Evolutionary conservation across 306 rosid genomes (phyloP).

Genomic region (Comarum palustre): DNA sequence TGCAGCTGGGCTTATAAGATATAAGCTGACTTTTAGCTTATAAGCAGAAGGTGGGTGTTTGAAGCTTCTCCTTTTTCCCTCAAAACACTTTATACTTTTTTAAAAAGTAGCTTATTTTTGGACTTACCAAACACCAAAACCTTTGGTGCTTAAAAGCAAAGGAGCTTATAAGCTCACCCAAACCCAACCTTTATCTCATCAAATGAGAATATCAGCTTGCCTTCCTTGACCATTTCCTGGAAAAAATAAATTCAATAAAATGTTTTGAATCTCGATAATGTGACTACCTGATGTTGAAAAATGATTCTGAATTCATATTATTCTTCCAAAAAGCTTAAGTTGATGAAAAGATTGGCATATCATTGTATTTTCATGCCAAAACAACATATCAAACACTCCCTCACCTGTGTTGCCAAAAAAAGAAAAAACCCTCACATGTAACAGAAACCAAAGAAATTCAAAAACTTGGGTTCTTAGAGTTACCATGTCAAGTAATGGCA

Average conservation of each 20-base stretch:
- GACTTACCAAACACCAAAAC: no score
- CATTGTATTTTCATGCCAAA: slow-evolving; percentile 1
- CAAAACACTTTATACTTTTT: no score
- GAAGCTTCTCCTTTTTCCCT: no score
- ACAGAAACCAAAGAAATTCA: neutral
- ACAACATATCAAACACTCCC: neutral
- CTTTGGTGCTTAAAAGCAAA: no score
- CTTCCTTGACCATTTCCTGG: slow-evolving; percentile 98
- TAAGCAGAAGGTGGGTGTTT: no score
- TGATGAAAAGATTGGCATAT: neutral
- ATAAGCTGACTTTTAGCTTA: no score
- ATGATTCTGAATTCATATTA: neutral
- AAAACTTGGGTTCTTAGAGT: neutral
- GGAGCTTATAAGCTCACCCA: no score
- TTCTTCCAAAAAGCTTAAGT: neutral
- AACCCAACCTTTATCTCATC: slow-evolving; percentile 78
- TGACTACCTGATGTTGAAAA: slow-evolving; percentile 9
- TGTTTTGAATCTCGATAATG: slow-evolving; percentile 14
- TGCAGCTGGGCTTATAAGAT: no score
- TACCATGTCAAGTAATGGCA: neutral
- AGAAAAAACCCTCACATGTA: neutral
- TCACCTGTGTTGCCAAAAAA: neutral
- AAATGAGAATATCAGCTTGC: slow-evolving; percentile 65
- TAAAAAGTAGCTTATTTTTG: no score
- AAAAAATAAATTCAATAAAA: slow-evolving; percentile 23